phyloP scores from a whole-genome alignment of 1,284 basidiomycete genomes.

The Phlebopus sp. region DNA sequence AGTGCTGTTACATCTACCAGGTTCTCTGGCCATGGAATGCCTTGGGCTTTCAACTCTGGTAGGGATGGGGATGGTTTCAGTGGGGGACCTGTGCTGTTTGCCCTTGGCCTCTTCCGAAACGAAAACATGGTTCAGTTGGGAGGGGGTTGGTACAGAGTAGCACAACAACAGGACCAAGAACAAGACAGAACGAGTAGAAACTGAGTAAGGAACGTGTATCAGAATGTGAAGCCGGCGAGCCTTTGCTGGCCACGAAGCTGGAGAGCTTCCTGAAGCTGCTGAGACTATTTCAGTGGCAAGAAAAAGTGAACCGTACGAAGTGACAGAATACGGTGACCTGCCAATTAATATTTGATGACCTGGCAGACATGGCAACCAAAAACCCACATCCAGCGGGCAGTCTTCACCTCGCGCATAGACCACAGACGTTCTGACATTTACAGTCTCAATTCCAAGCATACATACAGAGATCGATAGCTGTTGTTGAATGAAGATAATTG shows the following conservation, averaged over 20 bases:
- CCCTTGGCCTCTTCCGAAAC: constrained; percentile 56
- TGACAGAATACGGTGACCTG: constrained; percentile 11
- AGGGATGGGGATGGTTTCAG: constrained; percentile 64
- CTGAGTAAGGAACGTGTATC: constrained; percentile 19
- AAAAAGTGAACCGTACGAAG: constrained; percentile 5
- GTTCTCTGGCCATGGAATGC: constrained; percentile 77
- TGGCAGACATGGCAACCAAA: constrained; percentile 27
- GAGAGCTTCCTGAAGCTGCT: constrained; percentile 12
- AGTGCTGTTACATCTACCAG: constrained; percentile 68
- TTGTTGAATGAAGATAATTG: constrained; percentile 17
- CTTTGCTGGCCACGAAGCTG: constrained; percentile 11
- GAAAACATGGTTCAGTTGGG: constrained; percentile 57
- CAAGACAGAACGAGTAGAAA: constrained; percentile 10
- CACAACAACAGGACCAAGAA: constrained; percentile 18
- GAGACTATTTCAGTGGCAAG: constrained; percentile 12
- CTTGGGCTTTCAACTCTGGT: constrained; percentile 66
- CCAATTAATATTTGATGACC: constrained; percentile 12
- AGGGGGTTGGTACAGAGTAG: constrained; percentile 19
- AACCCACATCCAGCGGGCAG: background rate
- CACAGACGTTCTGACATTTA: constrained; percentile 5
- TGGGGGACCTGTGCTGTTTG: constrained; percentile 43
- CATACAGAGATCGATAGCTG: constrained; percentile 35
- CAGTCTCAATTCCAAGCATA: constrained; percentile 29
- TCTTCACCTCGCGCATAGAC: background rate
- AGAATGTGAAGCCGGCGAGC: background rate